A percentile compares a stretch with the other conserved stretches of the same genome.
Conservation (phyloP, 352 stramenopile species). For the Pythium aristosporum region DNA sequence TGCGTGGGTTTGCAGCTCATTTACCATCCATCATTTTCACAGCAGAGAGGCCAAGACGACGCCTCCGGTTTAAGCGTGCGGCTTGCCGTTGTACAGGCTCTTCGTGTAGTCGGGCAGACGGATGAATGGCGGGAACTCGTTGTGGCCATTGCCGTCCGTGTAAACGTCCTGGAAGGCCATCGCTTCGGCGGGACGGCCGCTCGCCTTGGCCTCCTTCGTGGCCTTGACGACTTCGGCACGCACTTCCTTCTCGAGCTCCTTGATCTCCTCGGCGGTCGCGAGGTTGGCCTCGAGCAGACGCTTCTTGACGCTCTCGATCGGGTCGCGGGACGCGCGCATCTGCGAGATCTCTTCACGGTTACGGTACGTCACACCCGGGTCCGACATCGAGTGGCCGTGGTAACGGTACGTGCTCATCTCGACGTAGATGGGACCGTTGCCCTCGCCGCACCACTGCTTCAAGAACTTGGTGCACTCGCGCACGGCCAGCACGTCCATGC, state of each 20-base stretch:
- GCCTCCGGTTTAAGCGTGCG: slow-evolving; percentile 13
- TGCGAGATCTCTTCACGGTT: slow-evolving; percentile 99
- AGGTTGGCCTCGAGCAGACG: slow-evolving; percentile 94
- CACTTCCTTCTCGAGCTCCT: slow-evolving; percentile 99
- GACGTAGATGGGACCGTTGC: slow-evolving; percentile 99
- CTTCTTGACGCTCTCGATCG: slow-evolving; percentile 99
- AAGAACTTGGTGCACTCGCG: slow-evolving; percentile 96
- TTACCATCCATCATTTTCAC: neutral
- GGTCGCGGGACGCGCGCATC: slow-evolving; percentile 97
- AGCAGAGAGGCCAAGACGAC: neutral
- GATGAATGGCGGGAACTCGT: slow-evolving; percentile 95
- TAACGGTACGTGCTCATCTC: slow-evolving; percentile 99
- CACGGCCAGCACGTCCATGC: slow-evolving; percentile 98
- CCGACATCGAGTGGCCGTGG: slow-evolving; percentile 99
- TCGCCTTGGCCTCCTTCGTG: slow-evolving; percentile 91
- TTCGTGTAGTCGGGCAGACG: slow-evolving; percentile 97
- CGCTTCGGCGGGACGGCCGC: slow-evolving; percentile 45
- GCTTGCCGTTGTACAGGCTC: slow-evolving; percentile 90
- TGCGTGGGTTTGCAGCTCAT: neutral
- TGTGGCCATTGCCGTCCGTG: slow-evolving; percentile 83
- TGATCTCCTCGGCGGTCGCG: slow-evolving; percentile 96
- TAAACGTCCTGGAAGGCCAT: slow-evolving; percentile 89
- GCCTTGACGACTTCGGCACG: slow-evolving; percentile 96
- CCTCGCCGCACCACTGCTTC: slow-evolving; percentile 94
- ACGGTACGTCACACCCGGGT: slow-evolving; percentile 99